These are phyloP conservation scores for Phyllosticta citriasiana DNA, from an alignment of 2,329 filamentous ascomycete genomes.

Conservation along the genomic window DNA sequence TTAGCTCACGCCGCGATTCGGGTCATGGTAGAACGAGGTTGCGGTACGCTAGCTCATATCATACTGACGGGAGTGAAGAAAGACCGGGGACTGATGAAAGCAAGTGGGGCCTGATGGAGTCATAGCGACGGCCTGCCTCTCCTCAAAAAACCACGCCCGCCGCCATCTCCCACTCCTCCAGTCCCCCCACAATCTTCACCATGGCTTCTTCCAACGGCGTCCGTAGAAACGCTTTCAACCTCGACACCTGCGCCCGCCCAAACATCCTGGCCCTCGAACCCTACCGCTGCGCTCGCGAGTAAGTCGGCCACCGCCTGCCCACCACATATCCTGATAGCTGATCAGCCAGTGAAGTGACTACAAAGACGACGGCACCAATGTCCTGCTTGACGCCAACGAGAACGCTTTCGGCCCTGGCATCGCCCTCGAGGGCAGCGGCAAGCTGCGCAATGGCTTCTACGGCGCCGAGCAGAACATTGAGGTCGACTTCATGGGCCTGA, in stretches of 20 bases:
- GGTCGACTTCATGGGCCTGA: slow-evolving; percentile 70
- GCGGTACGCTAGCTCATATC: background rate
- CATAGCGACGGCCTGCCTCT: slow-evolving; percentile 9
- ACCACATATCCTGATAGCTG: slow-evolving; percentile 19
- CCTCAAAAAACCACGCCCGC: background rate
- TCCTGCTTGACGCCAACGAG: slow-evolving; percentile 95
- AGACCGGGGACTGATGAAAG: background rate
- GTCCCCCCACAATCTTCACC: background rate
- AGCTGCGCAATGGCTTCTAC: slow-evolving; percentile 36
- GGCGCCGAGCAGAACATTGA: slow-evolving; percentile 38
- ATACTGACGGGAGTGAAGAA: background rate
- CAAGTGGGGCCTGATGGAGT: slow-evolving; percentile 7
- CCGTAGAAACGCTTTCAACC: slow-evolving; percentile 31
- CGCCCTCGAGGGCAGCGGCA: slow-evolving; percentile 38
- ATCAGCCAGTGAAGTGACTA: slow-evolving; percentile 81
- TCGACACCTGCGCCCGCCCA: slow-evolving; percentile 40
- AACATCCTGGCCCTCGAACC: slow-evolving; percentile 45
- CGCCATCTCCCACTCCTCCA: background rate
- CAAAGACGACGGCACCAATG: slow-evolving; percentile 93
- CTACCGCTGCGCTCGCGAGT: slow-evolving; percentile 46
- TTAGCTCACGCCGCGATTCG: background rate
- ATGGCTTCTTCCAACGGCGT: slow-evolving; percentile 4
- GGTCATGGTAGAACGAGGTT: background rate
- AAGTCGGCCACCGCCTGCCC: slow-evolving; percentile 20
- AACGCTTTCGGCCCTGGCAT: slow-evolving; percentile 88